Percentiles rank a stretch among this genome's conserved stretches.
phyloP scores from a whole-genome alignment of 306 rosid species.

The Urtica urens region DNA sequence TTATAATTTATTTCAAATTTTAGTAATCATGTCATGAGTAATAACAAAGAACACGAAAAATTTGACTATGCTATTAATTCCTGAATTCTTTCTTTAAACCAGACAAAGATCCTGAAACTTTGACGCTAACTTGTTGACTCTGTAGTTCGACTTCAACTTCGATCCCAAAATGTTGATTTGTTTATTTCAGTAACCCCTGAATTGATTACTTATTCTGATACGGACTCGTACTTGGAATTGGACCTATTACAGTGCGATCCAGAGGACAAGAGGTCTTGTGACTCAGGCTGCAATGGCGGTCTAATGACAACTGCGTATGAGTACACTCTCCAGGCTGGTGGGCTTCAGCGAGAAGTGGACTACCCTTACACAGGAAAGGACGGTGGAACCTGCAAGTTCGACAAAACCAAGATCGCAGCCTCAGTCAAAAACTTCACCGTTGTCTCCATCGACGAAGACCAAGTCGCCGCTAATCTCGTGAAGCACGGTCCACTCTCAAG shows the following conservation, averaged over 20 bases:
- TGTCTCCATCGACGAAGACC: conserved; percentile 68
- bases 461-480: conserved; percentile 88
- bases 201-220: no score
- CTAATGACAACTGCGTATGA: conserved; percentile 85
- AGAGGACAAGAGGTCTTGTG: conserved; percentile 55
- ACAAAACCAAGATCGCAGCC: conserved; percentile 52
- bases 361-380: conserved; percentile 85
- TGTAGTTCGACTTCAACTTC: no score
- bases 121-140: no score
- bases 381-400: conserved; percentile 70
- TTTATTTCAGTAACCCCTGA: no score
- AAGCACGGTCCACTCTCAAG: conserved; percentile 90
- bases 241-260: conserved; percentile 75
- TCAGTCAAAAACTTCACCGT: conserved; percentile 78
- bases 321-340: conserved; percentile 74
- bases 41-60: no score
- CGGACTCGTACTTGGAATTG: no score
- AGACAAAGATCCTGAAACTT: no score
- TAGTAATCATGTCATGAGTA: no score
- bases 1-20: no score
- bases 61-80: no score
- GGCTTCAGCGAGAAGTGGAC: conserved; percentile 58
- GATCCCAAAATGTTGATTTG: no score
- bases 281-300: conserved; percentile 83
- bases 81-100: no score